Evolutionary conservation across 306 rosid species (phyloP).

Genomic region (Ammopiptanthus mongolicus): DNA sequence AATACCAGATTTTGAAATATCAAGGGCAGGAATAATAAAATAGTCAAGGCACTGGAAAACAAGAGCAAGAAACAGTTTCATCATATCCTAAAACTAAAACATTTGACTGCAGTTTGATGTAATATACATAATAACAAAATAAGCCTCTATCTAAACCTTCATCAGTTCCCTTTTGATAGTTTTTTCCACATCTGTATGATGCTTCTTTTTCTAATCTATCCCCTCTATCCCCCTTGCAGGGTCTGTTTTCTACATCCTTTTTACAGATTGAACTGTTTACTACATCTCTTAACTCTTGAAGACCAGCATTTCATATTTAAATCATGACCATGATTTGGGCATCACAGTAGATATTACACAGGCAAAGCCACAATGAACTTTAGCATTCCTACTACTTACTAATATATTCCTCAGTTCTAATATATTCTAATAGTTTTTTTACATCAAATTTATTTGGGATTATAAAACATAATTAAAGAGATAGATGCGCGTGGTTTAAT

Average conservation of each 20-base stretch:
- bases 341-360: neutral
- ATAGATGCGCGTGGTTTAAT: no score
- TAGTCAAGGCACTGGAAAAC: neutral
- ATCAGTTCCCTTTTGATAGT: no score
- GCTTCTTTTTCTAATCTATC: neutral
- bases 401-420: neutral
- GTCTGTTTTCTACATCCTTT: neutral
- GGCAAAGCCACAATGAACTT: neutral
- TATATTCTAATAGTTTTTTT: no score
- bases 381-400: neutral
- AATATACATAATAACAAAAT: neutral
- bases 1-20: neutral
- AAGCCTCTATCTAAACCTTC: neutral
- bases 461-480: no score
- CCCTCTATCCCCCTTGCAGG: no score
- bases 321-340: neutral
- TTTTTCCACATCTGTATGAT: neutral
- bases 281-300: neutral
- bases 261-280: neutral
- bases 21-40: neutral
- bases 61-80: neutral
- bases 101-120: neutral
- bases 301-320: neutral
- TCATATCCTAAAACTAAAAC: neutral
- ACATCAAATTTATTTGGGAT: no score